These are phyloP conservation scores for Juncus inflexus DNA, from an alignment of 176 grass and related monocot genomes.

Conservation along the genomic window DNA sequence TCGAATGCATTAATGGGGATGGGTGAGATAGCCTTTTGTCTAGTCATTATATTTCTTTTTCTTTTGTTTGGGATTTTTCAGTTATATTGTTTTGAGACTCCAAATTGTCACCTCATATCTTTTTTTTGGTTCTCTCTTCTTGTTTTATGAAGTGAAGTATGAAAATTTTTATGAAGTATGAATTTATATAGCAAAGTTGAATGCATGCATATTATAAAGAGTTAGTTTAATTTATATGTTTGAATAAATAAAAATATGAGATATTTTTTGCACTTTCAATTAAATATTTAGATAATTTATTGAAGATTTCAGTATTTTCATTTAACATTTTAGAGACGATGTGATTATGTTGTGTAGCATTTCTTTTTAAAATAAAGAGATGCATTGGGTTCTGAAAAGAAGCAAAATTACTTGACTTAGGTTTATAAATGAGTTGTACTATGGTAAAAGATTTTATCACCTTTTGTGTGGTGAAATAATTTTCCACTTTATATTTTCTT, in stretches of 20 bases:
- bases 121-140: neutral
- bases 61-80: neutral
- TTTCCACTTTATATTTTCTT: too few species aligned
- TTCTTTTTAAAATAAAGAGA: neutral
- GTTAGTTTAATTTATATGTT: neutral
- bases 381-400: conserved; percentile 11
- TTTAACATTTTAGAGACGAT: too few species aligned
- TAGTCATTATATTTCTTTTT: conserved; percentile 1
- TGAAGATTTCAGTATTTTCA: too few species aligned
- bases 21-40: neutral
- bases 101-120: neutral
- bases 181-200: neutral
- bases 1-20: conserved; percentile 1
- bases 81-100: neutral
- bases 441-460: too few species aligned
- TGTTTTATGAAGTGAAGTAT: neutral
- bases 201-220: neutral
- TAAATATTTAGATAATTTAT: neutral
- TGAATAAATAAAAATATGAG: neutral
- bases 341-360: too few species aligned
- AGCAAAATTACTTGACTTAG: neutral
- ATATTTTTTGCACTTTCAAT: neutral
- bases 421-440: too few species aligned
- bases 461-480: too few species aligned
- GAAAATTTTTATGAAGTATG: neutral